Base-by-base conservation (phyloP, 345 rosid genomes). In the Eucalyptus camaldulensis region DNA sequence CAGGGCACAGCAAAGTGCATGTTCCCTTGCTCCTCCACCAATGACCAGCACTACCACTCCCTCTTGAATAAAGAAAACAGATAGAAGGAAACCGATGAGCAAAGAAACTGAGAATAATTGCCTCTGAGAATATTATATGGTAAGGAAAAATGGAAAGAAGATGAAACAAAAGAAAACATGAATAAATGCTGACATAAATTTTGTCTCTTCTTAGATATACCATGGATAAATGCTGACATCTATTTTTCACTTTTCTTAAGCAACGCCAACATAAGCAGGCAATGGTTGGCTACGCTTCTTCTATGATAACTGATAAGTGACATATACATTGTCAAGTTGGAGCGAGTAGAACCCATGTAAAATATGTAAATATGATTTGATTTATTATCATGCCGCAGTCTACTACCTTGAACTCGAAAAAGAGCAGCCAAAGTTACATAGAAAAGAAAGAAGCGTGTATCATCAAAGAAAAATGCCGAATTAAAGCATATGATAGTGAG, bases 1-100 rank as follows among this genome's bases (percentile, higher is more conserved):
- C 94, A 97, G 90, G 44, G 99, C 98, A 88, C 94, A 93, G 92
- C 98, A 96, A 86, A 97, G 97, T 1, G 99, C 96, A 89, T 97
- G 98, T 85, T 97, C 99, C 93, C 99, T 95, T 49, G 98, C 99
- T 89, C 99, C 99, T 91, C 97, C 98, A 90, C 99, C 99, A 86
- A 97, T 95, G 86, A 97, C 99, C 76, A 96, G 93, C 88, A 96
- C 99, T 86, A 89, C 92, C 88, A 94, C 95, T 89, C 94, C 92
- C 91, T 94, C 96, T 80, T 88, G 95, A 92, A 91, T 93, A 91
- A 81, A 86, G 62, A 80, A 22, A 72, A 49, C n/a, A 69, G 21
- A 45, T 37, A 88, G 86, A 12, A 83, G 43, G 40, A 86, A 88
- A 83, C 27, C 7, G 3, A 76, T 37, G 83, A 37, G 47, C 47